Evolutionary conservation across 2,329 filamentous ascomycete species (phyloP), one percentile per base, ranked within the genome.

Genomic region (Monilinia aucupariae): DNA sequence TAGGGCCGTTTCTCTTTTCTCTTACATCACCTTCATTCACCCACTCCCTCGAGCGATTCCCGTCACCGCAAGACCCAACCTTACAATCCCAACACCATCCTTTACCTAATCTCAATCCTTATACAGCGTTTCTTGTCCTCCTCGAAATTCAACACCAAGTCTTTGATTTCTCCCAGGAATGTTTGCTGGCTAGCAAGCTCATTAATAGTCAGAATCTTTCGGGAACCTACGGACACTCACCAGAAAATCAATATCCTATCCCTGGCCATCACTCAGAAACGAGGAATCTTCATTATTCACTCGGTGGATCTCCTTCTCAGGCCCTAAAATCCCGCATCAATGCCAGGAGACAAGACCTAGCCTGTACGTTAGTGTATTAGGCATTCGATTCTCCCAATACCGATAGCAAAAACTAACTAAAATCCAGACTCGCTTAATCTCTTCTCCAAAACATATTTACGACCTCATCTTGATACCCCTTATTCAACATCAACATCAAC

Each of bases 121-220:
- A 67, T 65, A 65, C 65, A 59, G 66, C 66, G 25, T 69, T 69
- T 41, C 55, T 71, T 15, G 68, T 71, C 22, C 64, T 71, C 1
- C 64, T 67, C 32, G 64, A 65, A 6, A 64, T 71, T 17, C 64
- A 67, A 32, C 64, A 64, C 47, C 65, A 68, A 34, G 50, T 69
- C 5, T 70, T 65, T 32, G 52, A 69, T 22, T 67, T 66, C 32
- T 64, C 65, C 6, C 68, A 69, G 53, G 68, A 69, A 39, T 61
- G 48, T 4, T 45, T 67, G 15, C 48, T 71, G 22, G 60, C 67
- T 7, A 47, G 64, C n/a, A 66, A 64, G 12, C 69, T 70, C 47
- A 61, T 64, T 5, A 67, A 64, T 43, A 59, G 68, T 22, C 64
- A 62, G 7, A 49, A 22, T 32, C 7, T 22, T 12, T 9, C 17